Conservation (phyloP, 352 stramenopile species). For the Phytophthora pini region DNA sequence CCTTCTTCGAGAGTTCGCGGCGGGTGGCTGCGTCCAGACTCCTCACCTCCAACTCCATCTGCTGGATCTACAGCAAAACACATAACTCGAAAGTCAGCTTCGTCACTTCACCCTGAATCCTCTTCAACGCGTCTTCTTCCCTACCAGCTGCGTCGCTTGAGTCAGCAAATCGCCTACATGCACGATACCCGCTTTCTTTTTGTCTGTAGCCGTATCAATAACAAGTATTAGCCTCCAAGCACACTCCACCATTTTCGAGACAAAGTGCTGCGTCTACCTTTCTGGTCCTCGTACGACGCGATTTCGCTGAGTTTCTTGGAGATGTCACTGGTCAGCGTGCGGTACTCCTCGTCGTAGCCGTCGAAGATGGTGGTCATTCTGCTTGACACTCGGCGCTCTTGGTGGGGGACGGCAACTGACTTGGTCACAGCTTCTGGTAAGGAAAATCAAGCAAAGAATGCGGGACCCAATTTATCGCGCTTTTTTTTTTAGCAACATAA, state of each 20-base stretch:
- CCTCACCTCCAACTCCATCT: conserved; percentile 90
- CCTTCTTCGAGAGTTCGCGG: conserved; percentile 89
- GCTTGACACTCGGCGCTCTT: conserved; percentile 3
- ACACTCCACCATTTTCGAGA: background rate
- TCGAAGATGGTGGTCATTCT: conserved; percentile 91
- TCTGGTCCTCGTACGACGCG: conserved; percentile 84
- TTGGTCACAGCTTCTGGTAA: background rate
- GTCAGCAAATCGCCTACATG: conserved; percentile 84
- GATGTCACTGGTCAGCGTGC: conserved; percentile 83
- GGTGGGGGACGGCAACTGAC: conserved; percentile 1
- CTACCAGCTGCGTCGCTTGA: conserved; percentile 83
- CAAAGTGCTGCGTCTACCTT: conserved; percentile 43
- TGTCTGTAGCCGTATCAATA: conserved; percentile 53
- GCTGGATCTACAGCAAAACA: conserved; percentile 65
- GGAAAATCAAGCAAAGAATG: conserved; percentile 37
- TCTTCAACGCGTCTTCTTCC: background rate
- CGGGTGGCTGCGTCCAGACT: conserved; percentile 80
- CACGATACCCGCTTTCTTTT: conserved; percentile 86
- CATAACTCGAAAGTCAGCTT: background rate
- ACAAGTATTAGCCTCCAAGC: background rate
- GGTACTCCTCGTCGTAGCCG: conserved; percentile 90
- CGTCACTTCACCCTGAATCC: background rate
- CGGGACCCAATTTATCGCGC: conserved; percentile 11
- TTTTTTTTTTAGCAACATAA: conserved; percentile 22
- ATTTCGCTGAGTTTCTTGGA: conserved; percentile 91